phyloP scores from a whole-genome alignment of 148 eudicot species.

The Rhododendron griersonianum region DNA sequence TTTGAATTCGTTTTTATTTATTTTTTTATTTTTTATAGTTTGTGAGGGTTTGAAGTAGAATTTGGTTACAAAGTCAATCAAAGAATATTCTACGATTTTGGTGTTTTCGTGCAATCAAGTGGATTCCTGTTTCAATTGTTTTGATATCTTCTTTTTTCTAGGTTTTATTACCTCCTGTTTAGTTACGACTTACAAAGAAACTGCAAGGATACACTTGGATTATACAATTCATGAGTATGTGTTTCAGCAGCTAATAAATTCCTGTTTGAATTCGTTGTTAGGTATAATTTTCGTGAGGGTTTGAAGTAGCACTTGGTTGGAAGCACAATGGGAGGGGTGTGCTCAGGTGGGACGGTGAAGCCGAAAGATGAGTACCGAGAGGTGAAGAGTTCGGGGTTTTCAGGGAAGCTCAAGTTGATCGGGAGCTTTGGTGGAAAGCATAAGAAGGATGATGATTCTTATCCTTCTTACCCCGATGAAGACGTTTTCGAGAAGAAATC shows the following conservation, averaged over 20 bases:
- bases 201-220: neutral
- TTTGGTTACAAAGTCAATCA: neutral
- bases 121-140: neutral
- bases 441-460: slow-evolving; percentile 27
- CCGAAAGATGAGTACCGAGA: slow-evolving; percentile 8
- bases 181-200: neutral
- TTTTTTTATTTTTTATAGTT: neutral
- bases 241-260: neutral
- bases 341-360: slow-evolving; percentile 32
- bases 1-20: too few species aligned
- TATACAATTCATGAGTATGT: neutral
- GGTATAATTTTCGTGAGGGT: slow-evolving; percentile 1
- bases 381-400: slow-evolving; percentile 25
- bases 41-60: neutral
- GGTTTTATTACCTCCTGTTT: neutral
- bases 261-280: neutral
- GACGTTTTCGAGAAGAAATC: slow-evolving; percentile 27
- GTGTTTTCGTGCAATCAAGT: neutral
- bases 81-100: neutral
- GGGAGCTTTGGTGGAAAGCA: slow-evolving; percentile 31
- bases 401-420: slow-evolving; percentile 45
- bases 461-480: slow-evolving; percentile 17
- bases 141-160: neutral
- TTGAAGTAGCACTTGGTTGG: slow-evolving; percentile 4
- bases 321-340: slow-evolving; percentile 53